These are phyloP conservation scores for Pleurotus eryngii DNA, from an alignment of 768 basidiomycete species.

Conservation along the genomic window DNA sequence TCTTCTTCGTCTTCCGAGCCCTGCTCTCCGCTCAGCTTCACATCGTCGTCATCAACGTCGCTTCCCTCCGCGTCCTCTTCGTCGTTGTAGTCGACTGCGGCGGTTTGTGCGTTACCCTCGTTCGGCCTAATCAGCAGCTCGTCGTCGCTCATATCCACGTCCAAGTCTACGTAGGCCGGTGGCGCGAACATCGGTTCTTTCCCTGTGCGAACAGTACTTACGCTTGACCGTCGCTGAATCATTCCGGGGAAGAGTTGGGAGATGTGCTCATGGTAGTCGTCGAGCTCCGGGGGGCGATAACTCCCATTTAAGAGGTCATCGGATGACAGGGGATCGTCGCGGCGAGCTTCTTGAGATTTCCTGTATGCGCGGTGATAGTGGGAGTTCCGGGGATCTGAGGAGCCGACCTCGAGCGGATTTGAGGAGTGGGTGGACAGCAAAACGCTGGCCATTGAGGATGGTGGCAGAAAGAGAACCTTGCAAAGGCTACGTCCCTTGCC, in stretches of 20 bases:
- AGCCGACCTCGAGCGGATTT: conserved; percentile 67
- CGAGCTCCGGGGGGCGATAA: conserved; percentile 35
- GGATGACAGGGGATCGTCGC: conserved; percentile 34
- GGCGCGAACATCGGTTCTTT: conserved; percentile 9
- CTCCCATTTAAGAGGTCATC: conserved; percentile 46
- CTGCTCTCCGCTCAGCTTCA: conserved; percentile 21
- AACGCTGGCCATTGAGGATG: conserved; percentile 29
- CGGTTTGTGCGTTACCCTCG: conserved; percentile 5
- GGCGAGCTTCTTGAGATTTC: conserved; percentile 27
- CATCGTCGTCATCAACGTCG: conserved; percentile 27
- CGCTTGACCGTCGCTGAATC: conserved; percentile 16
- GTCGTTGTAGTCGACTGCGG: conserved; percentile 17
- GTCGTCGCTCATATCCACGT: conserved; percentile 53
- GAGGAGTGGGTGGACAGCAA: conserved; percentile 69
- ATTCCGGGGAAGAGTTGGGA: conserved; percentile 36
- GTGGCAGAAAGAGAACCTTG: not conserved
- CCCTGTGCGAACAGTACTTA: conserved; percentile 17
- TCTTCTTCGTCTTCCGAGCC: conserved; percentile 51
- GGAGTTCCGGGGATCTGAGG: conserved; percentile 54
- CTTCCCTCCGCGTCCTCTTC: conserved; percentile 21
- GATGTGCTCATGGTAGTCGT: conserved; percentile 50
- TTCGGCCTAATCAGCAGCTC: conserved; percentile 21
- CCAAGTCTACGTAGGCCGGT: conserved; percentile 38
- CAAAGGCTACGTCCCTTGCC: not conserved
- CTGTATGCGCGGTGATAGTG: conserved; percentile 38